Percentiles rank a stretch among this genome's conserved stretches.
phyloP scores from a whole-genome alignment of 2,329 filamentous ascomycete genomes.

The Alternaria sp. region DNA sequence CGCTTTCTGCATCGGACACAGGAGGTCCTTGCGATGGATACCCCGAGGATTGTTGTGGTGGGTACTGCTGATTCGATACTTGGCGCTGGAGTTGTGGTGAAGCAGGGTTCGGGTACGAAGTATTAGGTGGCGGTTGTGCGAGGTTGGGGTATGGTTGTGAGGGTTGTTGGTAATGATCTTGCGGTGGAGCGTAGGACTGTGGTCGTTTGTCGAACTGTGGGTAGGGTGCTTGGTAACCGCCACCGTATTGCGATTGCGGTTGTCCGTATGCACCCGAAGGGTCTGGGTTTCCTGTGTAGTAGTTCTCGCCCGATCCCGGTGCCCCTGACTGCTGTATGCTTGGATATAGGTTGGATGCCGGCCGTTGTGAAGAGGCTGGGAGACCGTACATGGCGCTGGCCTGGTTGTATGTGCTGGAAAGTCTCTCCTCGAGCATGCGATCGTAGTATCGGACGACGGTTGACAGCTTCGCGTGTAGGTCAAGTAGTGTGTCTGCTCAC shows the following conservation, averaged over 20 bases:
- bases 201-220: conserved; percentile 45
- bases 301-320: conserved; percentile 70
- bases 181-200: conserved; percentile 33
- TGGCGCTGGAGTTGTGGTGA: conserved; percentile 48
- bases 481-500: conserved; percentile 79
- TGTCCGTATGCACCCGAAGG: conserved; percentile 56
- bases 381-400: conserved; percentile 58
- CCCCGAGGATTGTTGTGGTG: conserved; percentile 32
- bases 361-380: conserved; percentile 45
- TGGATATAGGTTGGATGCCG: conserved; percentile 71
- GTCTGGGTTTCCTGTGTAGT: conserved; percentile 73
- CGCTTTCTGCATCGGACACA: conserved; percentile 41
- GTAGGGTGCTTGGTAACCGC: conserved; percentile 47
- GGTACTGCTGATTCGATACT: conserved; percentile 43
- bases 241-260: conserved; percentile 61
- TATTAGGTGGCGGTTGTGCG: conserved; percentile 32
- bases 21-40: conserved; percentile 46
- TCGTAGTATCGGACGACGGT: conserved; percentile 98
- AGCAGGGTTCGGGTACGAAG: conserved; percentile 38
- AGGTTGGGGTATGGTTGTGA: conserved; percentile 46
- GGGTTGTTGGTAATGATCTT: conserved; percentile 43
- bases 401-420: conserved; percentile 91
- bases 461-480: conserved; percentile 92
- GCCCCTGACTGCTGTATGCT: conserved; percentile 57
- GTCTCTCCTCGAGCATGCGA: conserved; percentile 92